phyloP scores from a whole-genome alignment of 768 basidiomycete genomes.

The Suillus tomentosus region DNA sequence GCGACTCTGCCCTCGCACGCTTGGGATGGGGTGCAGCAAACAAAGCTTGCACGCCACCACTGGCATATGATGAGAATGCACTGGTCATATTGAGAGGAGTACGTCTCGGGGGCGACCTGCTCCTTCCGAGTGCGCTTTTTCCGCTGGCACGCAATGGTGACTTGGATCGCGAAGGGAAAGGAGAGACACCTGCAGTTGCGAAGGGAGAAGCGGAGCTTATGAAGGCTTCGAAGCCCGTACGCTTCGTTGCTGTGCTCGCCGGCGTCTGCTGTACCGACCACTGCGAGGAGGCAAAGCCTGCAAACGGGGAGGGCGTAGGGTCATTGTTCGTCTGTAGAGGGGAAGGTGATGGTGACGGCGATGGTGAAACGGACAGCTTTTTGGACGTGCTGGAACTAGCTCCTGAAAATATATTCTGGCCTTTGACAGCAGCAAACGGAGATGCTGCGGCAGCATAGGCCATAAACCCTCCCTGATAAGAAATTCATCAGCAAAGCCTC shows the following conservation, averaged over 20 bases:
- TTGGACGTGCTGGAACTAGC: slow-evolving; percentile 24
- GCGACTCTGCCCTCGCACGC: slow-evolving; percentile 55
- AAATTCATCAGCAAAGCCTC: slow-evolving; percentile 16
- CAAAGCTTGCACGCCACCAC: slow-evolving; percentile 51
- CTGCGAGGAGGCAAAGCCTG: slow-evolving; percentile 22
- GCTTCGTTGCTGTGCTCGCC: slow-evolving; percentile 45
- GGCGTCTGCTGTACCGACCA: slow-evolving; percentile 21
- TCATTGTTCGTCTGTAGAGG: slow-evolving; percentile 25
- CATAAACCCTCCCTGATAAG: slow-evolving; percentile 67
- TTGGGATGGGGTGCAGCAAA: slow-evolving; percentile 47
- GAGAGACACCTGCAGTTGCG: slow-evolving; percentile 32
- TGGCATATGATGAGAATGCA: slow-evolving; percentile 65
- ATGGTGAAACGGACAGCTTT: slow-evolving; percentile 32
- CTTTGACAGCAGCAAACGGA: slow-evolving; percentile 74
- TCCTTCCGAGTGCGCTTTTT: slow-evolving; percentile 36
- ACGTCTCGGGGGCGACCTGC: slow-evolving; percentile 59
- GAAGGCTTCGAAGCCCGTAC: slow-evolving; percentile 60
- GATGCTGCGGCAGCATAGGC: slow-evolving; percentile 76
- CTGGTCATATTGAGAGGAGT: slow-evolving; percentile 42
- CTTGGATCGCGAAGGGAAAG: slow-evolving; percentile 44
- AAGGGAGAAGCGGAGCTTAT: slow-evolving; percentile 55
- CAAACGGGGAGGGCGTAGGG: slow-evolving; percentile 25
- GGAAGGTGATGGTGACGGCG: slow-evolving; percentile 20
- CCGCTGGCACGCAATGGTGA: slow-evolving; percentile 44
- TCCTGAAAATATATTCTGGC: slow-evolving; percentile 52